Conservation (phyloP, 768 basidiomycete genomes). For the Agaricus subrufescens region DNA sequence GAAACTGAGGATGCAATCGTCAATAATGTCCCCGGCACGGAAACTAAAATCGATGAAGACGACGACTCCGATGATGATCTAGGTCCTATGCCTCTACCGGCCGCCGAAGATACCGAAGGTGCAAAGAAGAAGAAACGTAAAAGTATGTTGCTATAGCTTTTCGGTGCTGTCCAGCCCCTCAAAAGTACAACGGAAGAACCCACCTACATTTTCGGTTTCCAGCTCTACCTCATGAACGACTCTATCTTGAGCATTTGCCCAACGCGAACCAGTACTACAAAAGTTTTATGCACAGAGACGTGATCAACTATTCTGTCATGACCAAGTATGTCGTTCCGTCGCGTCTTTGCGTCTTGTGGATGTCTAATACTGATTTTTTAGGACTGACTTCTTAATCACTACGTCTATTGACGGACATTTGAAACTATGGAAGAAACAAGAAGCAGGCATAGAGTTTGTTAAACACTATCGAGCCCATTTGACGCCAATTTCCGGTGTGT, state of each 20-base stretch:
- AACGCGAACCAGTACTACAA: conserved; percentile 92
- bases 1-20: conserved; percentile 14
- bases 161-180: conserved; percentile 20
- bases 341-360: background rate
- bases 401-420: conserved; percentile 93
- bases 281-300: conserved; percentile 97
- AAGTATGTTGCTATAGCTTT: conserved; percentile 41
- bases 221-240: conserved; percentile 92
- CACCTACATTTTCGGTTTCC: conserved; percentile 14
- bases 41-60: conserved; percentile 33
- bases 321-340: conserved; percentile 61
- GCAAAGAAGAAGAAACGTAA: conserved; percentile 75
- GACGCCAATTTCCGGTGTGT: conserved; percentile 70
- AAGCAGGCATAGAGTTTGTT: conserved; percentile 92
- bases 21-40: conserved; percentile 16
- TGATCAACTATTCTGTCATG: conserved; percentile 82
- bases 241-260: conserved; percentile 91
- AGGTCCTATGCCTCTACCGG: conserved; percentile 85
- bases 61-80: conserved; percentile 74
- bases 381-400: conserved; percentile 91
- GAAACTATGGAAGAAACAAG: conserved; percentile 99
- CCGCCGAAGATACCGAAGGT: conserved; percentile 29
- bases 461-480: conserved; percentile 97
- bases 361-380: conserved; percentile 22
- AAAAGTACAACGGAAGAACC: conserved; percentile 25